A percentile compares a stretch with the other conserved stretches of the same genome.
Conservation (phyloP, 2,329 filamentous ascomycete species). For the Verticillium tricorpus region DNA sequence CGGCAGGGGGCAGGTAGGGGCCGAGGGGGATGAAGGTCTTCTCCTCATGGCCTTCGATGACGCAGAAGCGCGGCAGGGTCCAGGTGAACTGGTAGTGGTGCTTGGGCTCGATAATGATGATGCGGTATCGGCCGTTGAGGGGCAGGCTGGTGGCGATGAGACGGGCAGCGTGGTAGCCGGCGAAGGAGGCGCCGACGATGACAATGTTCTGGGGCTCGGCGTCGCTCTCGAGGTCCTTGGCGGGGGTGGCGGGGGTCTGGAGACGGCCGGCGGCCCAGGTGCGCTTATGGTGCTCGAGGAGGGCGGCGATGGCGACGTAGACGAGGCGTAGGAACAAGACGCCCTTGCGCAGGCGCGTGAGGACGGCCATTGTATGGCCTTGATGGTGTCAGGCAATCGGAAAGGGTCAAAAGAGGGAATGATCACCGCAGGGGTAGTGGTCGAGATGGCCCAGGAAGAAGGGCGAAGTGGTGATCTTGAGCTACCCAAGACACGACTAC, state of each 20-base stretch:
- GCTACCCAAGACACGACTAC: too few species aligned
- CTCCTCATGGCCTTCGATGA: constrained; percentile 50
- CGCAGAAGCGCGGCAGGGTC: constrained; percentile 54
- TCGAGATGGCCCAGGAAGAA: too few species aligned
- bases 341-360: constrained; percentile 20
- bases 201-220: constrained; percentile 40
- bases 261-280: constrained; percentile 3
- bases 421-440: neutral
- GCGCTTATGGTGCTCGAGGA: constrained; percentile 16
- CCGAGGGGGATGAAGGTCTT: constrained; percentile 59
- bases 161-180: constrained; percentile 45
- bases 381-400: neutral
- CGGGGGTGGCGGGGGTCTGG: constrained; percentile 9
- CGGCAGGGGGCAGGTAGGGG: constrained; percentile 28
- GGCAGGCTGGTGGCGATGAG: constrained; percentile 44
- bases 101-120: constrained; percentile 55
- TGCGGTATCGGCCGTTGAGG: constrained; percentile 38
- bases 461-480: too few species aligned
- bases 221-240: constrained; percentile 4
- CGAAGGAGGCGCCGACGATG: constrained; percentile 54
- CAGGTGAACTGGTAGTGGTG: constrained; percentile 59
- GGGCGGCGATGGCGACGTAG: constrained; percentile 18
- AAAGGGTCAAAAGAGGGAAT: neutral
- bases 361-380: neutral
- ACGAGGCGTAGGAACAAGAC: constrained; percentile 23